Evolutionary conservation across 2,329 filamentous ascomycete genomes (phyloP).

Genomic region (Talaromyces verruculosus): DNA sequence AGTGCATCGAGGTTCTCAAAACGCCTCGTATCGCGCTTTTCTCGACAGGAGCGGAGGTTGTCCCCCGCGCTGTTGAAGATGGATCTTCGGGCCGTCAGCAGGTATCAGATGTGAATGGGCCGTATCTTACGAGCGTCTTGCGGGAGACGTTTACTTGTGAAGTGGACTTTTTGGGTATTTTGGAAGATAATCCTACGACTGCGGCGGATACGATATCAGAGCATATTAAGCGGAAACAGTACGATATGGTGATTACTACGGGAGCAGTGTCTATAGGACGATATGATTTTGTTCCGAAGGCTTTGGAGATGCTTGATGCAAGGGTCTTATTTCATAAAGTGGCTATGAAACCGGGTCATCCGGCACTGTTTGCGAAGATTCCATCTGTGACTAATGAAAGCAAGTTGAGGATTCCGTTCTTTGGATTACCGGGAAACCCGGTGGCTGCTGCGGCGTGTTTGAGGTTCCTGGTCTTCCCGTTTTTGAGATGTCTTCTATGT

Average conservation of each 20-base stretch:
- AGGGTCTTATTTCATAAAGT: constrained; percentile 31
- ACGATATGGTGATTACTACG: constrained; percentile 31
- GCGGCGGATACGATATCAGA: constrained; percentile 21
- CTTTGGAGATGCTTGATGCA: constrained; percentile 26
- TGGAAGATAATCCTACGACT: constrained; percentile 24
- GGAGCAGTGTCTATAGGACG: constrained; percentile 33
- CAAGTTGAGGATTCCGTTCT: constrained; percentile 26
- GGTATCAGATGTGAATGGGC: constrained; percentile 29
- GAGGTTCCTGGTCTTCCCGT: constrained; percentile 32
- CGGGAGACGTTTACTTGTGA: constrained; percentile 20
- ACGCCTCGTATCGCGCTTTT: constrained; percentile 24
- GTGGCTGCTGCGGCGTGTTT: constrained; percentile 33
- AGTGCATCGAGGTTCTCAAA: constrained; percentile 22
- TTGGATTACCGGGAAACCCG: constrained; percentile 32
- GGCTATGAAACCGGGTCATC: constrained; percentile 33
- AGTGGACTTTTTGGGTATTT: constrained; percentile 27
- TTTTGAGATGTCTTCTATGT: constrained; percentile 24
- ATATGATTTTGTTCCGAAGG: constrained; percentile 29
- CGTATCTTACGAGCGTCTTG: constrained; percentile 27
- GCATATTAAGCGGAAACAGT: constrained; percentile 7
- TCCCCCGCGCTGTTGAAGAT: neutral
- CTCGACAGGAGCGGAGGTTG: constrained; percentile 27
- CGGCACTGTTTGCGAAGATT: constrained; percentile 31
- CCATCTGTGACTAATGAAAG: neutral
- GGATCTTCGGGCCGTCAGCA: neutral